A percentile compares a stretch with the other conserved stretches of the same genome.
These are phyloP conservation scores for Yamadazyma nakazawae DNA, from an alignment of 805 yeast species.

Conservation along the genomic window DNA sequence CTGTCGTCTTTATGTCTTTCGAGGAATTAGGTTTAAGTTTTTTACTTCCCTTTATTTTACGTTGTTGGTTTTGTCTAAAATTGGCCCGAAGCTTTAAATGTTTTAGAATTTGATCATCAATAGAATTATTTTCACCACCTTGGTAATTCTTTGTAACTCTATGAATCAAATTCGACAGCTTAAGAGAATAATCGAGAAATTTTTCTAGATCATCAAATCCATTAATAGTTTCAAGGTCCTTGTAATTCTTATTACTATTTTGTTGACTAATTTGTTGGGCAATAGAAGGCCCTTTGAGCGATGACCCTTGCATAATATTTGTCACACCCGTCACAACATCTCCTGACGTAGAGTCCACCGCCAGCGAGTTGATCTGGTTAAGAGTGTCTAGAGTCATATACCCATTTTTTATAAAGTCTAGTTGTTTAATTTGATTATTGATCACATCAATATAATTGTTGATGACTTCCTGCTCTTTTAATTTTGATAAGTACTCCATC, in stretches of 20 bases:
- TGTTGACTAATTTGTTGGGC: background rate
- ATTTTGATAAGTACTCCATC: constrained; percentile 30
- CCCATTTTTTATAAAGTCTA: constrained; percentile 42
- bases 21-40: constrained; percentile 2
- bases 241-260: constrained; percentile 1
- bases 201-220: constrained; percentile 39
- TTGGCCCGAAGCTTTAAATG: constrained; percentile 20
- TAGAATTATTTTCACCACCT: constrained; percentile 7
- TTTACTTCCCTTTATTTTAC: constrained; percentile 6
- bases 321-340: background rate
- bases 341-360: background rate
- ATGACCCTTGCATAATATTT: background rate
- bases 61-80: constrained; percentile 11
- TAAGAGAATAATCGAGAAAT: constrained; percentile 35
- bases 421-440: constrained; percentile 41
- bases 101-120: constrained; percentile 23
- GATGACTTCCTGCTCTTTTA: constrained; percentile 43
- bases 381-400: constrained; percentile 42
- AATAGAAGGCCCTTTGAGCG: background rate
- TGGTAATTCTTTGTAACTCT: constrained; percentile 32
- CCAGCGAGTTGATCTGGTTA: constrained; percentile 15
- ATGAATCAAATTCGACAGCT: constrained; percentile 35
- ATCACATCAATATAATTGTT: constrained; percentile 41
- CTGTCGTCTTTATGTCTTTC: background rate
- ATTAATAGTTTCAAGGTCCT: constrained; percentile 34